These are phyloP conservation scores for Nicotiana otophora DNA, from an alignment of 257 asterid species.

Conservation along the genomic window DNA sequence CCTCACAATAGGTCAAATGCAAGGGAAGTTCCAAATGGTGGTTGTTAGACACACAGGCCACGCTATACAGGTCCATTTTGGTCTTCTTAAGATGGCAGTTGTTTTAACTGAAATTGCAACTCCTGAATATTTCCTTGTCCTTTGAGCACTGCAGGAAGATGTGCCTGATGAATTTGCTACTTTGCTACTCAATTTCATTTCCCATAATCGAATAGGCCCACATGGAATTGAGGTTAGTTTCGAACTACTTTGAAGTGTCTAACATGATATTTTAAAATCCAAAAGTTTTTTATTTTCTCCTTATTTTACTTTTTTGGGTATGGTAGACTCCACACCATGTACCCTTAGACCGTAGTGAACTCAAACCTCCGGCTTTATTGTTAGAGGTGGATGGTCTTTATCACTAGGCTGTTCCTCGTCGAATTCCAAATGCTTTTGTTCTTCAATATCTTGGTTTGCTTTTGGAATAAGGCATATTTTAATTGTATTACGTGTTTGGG, in stretches of 20 bases:
- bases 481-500: too few relatives aligned
- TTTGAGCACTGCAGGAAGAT: conserved; percentile 62
- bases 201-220: conserved; percentile 78
- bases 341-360: neutral
- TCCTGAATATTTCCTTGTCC: conserved; percentile 5
- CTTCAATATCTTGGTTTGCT: neutral
- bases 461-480: neutral
- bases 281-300: neutral
- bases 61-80: conserved; percentile 73
- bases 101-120: neutral
- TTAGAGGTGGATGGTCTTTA: neutral
- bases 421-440: neutral
- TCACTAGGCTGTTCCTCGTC: neutral
- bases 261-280: neutral
- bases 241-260: neutral
- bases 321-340: neutral
- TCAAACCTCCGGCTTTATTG: neutral
- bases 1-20: conserved; percentile 96
- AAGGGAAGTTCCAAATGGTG: conserved; percentile 97
- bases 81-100: conserved; percentile 2
- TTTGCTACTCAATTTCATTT: conserved; percentile 61
- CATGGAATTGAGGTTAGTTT: conserved; percentile 74
- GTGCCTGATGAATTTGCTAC: conserved; percentile 80
- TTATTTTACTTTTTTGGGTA: neutral
- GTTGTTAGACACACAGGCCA: conserved; percentile 94